These are phyloP conservation scores for Globisporangium alternatum DNA, from an alignment of 352 stramenopile species.

Conservation along the genomic window DNA sequence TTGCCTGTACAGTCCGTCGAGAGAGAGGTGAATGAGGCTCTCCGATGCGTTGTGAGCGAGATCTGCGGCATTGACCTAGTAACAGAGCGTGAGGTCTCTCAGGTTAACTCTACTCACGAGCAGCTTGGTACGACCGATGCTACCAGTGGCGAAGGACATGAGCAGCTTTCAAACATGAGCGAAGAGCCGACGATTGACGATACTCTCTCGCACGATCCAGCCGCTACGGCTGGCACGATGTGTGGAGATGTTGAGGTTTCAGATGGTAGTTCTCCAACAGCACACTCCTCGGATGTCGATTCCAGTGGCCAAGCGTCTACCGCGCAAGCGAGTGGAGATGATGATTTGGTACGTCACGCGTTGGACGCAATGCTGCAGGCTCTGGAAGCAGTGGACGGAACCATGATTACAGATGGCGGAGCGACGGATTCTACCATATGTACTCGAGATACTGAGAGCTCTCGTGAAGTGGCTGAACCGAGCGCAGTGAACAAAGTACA, in stretches of 20 bases:
- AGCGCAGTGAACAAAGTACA: too few species aligned
- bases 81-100: too few species aligned
- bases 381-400: neutral
- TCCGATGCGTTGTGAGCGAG: neutral
- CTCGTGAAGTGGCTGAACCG: neutral
- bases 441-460: neutral
- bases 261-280: neutral
- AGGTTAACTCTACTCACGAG: neutral
- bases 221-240: neutral
- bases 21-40: neutral
- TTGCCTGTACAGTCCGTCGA: neutral
- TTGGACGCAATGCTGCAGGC: neutral
- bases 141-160: neutral
- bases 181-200: neutral
- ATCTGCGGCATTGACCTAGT: neutral
- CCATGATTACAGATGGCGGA: too few species aligned
- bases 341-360: too few species aligned
- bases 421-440: neutral
- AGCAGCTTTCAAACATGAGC: neutral
- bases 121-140: neutral
- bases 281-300: neutral
- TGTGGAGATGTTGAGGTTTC: neutral
- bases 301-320: neutral
- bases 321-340: too few species aligned
- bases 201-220: neutral